A percentile compares a stretch with the other conserved stretches of the same genome.
These are phyloP conservation scores for Geranium brycei DNA, from an alignment of 345 rosid genomes.

Conservation along the genomic window DNA sequence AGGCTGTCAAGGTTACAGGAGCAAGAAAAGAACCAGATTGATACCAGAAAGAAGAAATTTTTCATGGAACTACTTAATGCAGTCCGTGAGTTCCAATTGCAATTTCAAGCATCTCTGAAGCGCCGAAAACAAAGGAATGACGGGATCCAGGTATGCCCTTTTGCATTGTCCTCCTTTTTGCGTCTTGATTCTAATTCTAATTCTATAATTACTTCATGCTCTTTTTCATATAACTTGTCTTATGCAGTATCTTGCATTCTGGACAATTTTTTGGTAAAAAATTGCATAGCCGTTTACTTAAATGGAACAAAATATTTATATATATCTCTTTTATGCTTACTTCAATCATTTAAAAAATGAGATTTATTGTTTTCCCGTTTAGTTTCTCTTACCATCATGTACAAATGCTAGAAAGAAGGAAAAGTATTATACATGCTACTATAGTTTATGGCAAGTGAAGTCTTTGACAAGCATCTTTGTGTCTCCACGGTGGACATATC, in stretches of 20 bases:
- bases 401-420: background rate
- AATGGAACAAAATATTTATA: background rate
- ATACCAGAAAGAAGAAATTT: conserved; percentile 72
- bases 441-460: background rate
- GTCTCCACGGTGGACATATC: background rate
- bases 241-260: too few relatives aligned
- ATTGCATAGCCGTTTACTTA: too few relatives aligned
- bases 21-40: conserved; percentile 67
- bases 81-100: conserved; percentile 79
- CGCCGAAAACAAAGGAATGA: conserved; percentile 97
- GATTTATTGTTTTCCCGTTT: background rate
- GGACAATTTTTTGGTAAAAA: too few relatives aligned
- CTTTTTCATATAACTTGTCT: too few relatives aligned
- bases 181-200: too few relatives aligned
- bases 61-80: conserved; percentile 83
- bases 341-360: conserved; percentile 7
- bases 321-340: conserved; percentile 3
- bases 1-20: conserved; percentile 77
- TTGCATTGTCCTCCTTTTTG: too few relatives aligned
- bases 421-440: background rate
- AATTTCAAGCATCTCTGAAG: conserved; percentile 65
- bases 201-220: too few relatives aligned
- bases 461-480: conserved; percentile 1
- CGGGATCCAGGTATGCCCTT: conserved; percentile 52
- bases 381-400: background rate